Base-by-base conservation (phyloP, 768 basidiomycete species). In the Leccinum pellstonianum region DNA sequence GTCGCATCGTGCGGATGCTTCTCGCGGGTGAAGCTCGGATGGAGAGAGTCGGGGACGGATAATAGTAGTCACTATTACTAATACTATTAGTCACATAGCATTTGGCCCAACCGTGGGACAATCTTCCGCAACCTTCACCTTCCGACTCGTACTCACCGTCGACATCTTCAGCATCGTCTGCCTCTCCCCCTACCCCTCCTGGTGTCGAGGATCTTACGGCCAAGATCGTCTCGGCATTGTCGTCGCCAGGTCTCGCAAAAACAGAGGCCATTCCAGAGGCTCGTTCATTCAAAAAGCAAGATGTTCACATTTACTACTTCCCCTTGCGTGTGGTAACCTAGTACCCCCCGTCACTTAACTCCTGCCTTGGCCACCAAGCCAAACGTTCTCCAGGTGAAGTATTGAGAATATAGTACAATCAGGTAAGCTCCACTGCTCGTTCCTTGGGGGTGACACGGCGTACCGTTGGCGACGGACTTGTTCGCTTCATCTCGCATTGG, bases 151-250 rank as follows among this genome's bases (percentile, higher is more conserved):
- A 80, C 59, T 82, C 84, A 0, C 59, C 73, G 1, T 77, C 83
- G 4, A 78, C 83, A 0, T 86, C 85, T 0, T 84, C 86, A 1
- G 81, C 85, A 0, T 85, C 85, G 1, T 84, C 86, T 1, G 82
- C 79, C 0, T 86, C 85, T 1, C 85, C 85, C 1, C 80, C 27
- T 80, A 86, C 3, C 27, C 86, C 85, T 0, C 73, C 79, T 1
- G 79, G 81, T 33, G 76, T 78, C 59, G 83, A 82, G 52, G 81
- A 84, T 33, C 73, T 76, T 17, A 79, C 75, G 2, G 80, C 82
- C 2, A 80, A 80, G 63, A 85, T 67, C 71, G 79, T 64, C 65
- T 79, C 54, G 33, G 78, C 69, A 64, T 83, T 64, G 48, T 75
- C 35, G 70, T 83, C 41, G 67, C 82, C 29, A 0, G 71, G 27